A percentile compares a stretch with the other conserved stretches of the same genome.
Evolutionary conservation across 2,329 filamentous ascomycete genomes (phyloP).

Genomic region (Fusarium illudens): DNA sequence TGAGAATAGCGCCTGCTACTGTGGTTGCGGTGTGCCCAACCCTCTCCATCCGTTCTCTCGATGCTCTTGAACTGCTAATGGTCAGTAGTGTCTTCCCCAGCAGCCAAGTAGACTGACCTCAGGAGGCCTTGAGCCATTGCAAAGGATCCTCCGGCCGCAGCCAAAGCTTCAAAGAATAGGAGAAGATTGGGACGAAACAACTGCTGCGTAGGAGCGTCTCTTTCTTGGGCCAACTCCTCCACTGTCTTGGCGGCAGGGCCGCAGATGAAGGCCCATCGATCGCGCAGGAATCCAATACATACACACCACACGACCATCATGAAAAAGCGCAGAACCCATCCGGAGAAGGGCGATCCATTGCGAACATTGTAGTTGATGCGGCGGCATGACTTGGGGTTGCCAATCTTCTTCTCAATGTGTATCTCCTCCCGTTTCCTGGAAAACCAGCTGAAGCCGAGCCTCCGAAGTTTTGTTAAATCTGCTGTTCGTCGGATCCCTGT

Average conservation of each 20-base stretch:
- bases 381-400: slow-evolving; percentile 21
- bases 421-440: background rate
- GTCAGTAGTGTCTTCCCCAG: background rate
- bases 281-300: slow-evolving; percentile 16
- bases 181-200: background rate
- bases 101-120: slow-evolving; percentile 15
- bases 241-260: background rate
- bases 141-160: slow-evolving; percentile 14
- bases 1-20: slow-evolving; percentile 37
- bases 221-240: background rate
- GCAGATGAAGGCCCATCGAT: slow-evolving; percentile 11
- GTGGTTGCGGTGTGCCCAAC: slow-evolving; percentile 26
- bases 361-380: slow-evolving; percentile 29
- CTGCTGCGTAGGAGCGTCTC: background rate
- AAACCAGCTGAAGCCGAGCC: background rate
- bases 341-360: background rate
- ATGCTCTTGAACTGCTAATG: slow-evolving; percentile 21
- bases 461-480: background rate
- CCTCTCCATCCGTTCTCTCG: slow-evolving; percentile 37
- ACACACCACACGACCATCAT: slow-evolving; percentile 19
- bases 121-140: slow-evolving; percentile 35
- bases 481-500: background rate
- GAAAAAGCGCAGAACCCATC: slow-evolving; percentile 6
- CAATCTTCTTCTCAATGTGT: slow-evolving; percentile 32
- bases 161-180: slow-evolving; percentile 19